phyloP scores from a whole-genome alignment of 2,329 filamentous ascomycete species.

The Diaporthe nobilis region DNA sequence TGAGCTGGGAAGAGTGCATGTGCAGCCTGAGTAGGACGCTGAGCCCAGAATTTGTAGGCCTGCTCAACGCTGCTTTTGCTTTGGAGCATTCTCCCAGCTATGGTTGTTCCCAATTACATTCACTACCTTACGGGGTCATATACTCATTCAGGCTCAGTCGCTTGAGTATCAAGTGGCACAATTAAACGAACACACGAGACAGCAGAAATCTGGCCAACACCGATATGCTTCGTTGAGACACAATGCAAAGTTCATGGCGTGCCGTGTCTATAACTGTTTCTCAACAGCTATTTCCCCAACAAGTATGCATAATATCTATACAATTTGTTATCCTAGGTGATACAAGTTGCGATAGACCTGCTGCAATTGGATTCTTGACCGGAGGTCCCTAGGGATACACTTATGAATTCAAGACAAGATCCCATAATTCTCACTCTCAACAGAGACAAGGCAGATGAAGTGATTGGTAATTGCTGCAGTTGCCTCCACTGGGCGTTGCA shows the following conservation, averaged over 20 bases:
- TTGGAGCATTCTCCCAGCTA: not conserved
- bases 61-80: not conserved
- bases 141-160: too few species aligned
- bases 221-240: not conserved
- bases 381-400: not conserved
- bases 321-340: too few species aligned
- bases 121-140: not conserved
- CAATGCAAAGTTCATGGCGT: too few species aligned
- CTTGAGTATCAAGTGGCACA: not conserved
- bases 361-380: too few species aligned
- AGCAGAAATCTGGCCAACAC: not conserved
- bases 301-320: not conserved
- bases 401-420: not conserved
- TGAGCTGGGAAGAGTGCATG: not conserved
- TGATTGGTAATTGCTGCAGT: slow-evolving; percentile 68
- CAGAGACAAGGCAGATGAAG: slow-evolving; percentile 68
- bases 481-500: slow-evolving; percentile 62
- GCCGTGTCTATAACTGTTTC: not conserved
- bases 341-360: not conserved
- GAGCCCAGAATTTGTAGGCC: too few species aligned
- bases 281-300: not conserved
- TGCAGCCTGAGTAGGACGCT: not conserved
- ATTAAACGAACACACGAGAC: too few species aligned
- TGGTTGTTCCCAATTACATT: not conserved
- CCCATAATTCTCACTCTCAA: slow-evolving; percentile 41